Percentiles rank a stretch among this genome's conserved stretches.
Conservation (phyloP, 306 rosid species). For the Rosa persica region DNA sequence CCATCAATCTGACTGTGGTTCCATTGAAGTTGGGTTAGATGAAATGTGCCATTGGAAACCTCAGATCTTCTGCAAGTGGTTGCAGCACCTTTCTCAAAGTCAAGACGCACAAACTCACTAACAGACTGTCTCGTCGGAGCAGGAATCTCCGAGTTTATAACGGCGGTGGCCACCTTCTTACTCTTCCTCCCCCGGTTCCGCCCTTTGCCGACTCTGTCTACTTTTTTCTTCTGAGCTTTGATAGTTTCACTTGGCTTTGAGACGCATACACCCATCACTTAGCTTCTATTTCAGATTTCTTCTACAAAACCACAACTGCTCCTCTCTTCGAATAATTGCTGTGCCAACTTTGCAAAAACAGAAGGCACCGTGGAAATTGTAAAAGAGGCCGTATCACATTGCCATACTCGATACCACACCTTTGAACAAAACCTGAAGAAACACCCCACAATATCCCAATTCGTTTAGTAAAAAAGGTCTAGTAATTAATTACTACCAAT, state of each 20-base stretch:
- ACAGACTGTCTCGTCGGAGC: constrained; percentile 42
- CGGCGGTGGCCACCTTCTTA: constrained; percentile 26
- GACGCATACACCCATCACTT: constrained; percentile 69
- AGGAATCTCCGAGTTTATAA: constrained; percentile 2
- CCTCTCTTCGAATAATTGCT: not conserved
- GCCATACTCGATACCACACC: constrained; percentile 24
- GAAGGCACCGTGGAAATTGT: not conserved
- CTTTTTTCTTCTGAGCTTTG: constrained; percentile 23
- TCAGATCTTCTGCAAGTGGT: constrained; percentile 59
- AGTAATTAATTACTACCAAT: not conserved
- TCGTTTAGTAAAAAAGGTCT: not conserved
- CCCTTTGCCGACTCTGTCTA: constrained; percentile 34
- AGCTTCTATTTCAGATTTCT: constrained; percentile 11
- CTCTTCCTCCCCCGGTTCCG: constrained; percentile 39
- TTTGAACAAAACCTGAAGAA: constrained; percentile 31
- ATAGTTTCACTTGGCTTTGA: constrained; percentile 46
- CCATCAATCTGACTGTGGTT: constrained; percentile 67
- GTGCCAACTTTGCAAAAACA: not conserved
- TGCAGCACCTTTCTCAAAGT: constrained; percentile 59
- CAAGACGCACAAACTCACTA: constrained; percentile 60
- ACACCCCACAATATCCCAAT: constrained; percentile 1
- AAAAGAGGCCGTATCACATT: not conserved
- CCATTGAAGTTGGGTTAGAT: constrained; percentile 72
- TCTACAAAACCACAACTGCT: constrained; percentile 7
- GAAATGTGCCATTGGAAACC: constrained; percentile 63